Conservation (phyloP, 768 basidiomycete species). For the Collybia sp. region DNA sequence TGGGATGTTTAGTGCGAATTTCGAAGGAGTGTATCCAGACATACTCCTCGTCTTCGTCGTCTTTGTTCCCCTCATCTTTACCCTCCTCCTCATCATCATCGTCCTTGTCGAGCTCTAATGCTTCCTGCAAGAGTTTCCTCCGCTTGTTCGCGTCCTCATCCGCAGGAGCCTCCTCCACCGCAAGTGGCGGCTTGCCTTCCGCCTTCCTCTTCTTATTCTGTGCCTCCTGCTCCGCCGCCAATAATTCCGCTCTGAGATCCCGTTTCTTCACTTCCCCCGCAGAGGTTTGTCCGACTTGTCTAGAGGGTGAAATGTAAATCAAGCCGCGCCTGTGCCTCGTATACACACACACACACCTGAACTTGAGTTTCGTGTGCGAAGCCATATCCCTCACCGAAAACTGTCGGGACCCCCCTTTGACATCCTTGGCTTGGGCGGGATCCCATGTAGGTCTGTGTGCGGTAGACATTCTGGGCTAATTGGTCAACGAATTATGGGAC, state of each 20-base stretch:
- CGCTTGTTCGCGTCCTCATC: conserved; percentile 75
- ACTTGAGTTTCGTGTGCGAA: conserved; percentile 96
- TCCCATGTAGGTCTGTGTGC: conserved; percentile 97
- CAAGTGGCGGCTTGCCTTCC: conserved; percentile 60
- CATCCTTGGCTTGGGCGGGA: conserved; percentile 90
- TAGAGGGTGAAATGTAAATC: conserved; percentile 17
- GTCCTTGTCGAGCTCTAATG: conserved; percentile 84
- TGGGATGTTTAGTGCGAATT: not conserved
- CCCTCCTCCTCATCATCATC: conserved; percentile 67
- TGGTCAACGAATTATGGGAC: not conserved
- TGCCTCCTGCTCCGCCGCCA: conserved; percentile 84
- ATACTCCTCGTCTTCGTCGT: conserved; percentile 49
- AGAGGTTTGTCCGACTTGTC: conserved; percentile 90
- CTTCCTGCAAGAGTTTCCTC: conserved; percentile 83
- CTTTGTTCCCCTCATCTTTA: conserved; percentile 27
- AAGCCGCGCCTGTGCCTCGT: not conserved
- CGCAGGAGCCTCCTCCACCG: conserved; percentile 32
- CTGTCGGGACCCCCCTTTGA: conserved; percentile 88
- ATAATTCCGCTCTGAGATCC: conserved; percentile 80
- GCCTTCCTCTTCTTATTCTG: conserved; percentile 90
- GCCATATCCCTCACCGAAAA: conserved; percentile 94
- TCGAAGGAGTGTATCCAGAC: conserved; percentile 1
- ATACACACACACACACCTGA: conserved; percentile 52
- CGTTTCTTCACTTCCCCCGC: conserved; percentile 67
- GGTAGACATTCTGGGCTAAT: conserved; percentile 61